Conservation (phyloP, 495 filamentous ascomycete genomes). For the Evernia prunastri region DNA sequence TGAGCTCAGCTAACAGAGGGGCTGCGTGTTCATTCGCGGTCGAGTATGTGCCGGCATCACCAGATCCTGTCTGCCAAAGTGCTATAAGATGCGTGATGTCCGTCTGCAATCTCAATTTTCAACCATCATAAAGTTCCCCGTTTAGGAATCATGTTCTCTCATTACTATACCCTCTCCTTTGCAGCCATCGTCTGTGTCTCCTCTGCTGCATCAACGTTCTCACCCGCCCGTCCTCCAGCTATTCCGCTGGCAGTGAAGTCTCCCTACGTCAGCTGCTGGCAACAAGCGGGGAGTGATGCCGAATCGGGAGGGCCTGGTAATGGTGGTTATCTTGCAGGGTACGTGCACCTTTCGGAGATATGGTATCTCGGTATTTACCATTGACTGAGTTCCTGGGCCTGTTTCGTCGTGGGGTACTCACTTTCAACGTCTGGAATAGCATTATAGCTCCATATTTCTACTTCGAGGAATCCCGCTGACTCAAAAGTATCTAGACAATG, state of each 20-base stretch:
- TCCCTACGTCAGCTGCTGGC: conserved; percentile 53
- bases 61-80: not conserved
- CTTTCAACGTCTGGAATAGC: not conserved
- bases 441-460: not conserved
- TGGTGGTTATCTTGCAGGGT: conserved; percentile 52
- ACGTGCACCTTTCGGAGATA: not conserved
- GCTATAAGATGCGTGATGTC: conserved; percentile 9
- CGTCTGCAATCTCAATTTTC: not conserved
- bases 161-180: conserved; percentile 2
- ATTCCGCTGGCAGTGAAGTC: conserved; percentile 53
- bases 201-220: conserved; percentile 40
- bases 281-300: conserved; percentile 44
- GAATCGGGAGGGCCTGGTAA: conserved; percentile 34
- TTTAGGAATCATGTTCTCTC: conserved; percentile 11
- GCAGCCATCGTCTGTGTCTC: not conserved
- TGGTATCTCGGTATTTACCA: not conserved
- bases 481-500: conserved; percentile 33
- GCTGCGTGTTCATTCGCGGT: not conserved
- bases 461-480: not conserved
- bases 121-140: not conserved
- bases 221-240: conserved; percentile 50
- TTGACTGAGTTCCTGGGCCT: not conserved
- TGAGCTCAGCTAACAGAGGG: not conserved
- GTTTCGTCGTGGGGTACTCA: not conserved
- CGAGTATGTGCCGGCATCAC: conserved; percentile 8